Evolutionary conservation across 2,329 filamentous ascomycete genomes (phyloP).

Genomic region (Lithohypha guttulata): DNA sequence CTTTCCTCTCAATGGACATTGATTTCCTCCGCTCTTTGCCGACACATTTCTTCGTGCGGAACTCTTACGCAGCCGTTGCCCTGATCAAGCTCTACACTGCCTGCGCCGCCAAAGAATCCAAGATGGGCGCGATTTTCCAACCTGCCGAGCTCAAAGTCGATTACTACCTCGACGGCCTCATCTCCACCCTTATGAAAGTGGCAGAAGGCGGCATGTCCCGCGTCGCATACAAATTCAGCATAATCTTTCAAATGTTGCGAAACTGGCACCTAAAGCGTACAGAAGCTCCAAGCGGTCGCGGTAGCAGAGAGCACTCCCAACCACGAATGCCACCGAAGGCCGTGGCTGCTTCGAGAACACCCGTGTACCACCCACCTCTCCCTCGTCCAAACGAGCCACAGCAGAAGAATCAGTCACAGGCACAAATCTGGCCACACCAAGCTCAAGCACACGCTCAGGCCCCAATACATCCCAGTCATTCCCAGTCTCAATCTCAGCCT

Average conservation of each 20-base stretch:
- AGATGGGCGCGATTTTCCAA: slow-evolving; percentile 59
- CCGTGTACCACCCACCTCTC: background rate
- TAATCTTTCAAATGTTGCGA: slow-evolving; percentile 59
- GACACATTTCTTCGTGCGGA: slow-evolving; percentile 59
- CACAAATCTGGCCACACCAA: background rate
- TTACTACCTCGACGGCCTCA: slow-evolving; percentile 58
- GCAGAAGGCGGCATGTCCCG: slow-evolving; percentile 54
- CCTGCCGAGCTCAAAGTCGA: slow-evolving; percentile 55
- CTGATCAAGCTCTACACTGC: slow-evolving; percentile 65
- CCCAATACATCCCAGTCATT: too few species aligned
- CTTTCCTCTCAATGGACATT: slow-evolving; percentile 52
- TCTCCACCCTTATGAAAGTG: slow-evolving; percentile 55
- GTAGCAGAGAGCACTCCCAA: slow-evolving; percentile 7
- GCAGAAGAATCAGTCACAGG: background rate
- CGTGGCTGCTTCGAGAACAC: background rate
- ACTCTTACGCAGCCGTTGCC: slow-evolving; percentile 60
- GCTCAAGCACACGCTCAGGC: background rate
- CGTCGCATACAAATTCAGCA: slow-evolving; percentile 58
- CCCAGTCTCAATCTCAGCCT: background rate
- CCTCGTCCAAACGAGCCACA: background rate
- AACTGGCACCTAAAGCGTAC: slow-evolving; percentile 51
- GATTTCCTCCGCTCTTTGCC: slow-evolving; percentile 53
- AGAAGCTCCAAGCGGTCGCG: slow-evolving; percentile 13
- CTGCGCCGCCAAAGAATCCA: slow-evolving; percentile 51
- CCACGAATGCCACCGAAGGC: slow-evolving; percentile 5